phyloP scores from a whole-genome alignment of 176 grass and related monocot species.

The Triticum turgidum region DNA sequence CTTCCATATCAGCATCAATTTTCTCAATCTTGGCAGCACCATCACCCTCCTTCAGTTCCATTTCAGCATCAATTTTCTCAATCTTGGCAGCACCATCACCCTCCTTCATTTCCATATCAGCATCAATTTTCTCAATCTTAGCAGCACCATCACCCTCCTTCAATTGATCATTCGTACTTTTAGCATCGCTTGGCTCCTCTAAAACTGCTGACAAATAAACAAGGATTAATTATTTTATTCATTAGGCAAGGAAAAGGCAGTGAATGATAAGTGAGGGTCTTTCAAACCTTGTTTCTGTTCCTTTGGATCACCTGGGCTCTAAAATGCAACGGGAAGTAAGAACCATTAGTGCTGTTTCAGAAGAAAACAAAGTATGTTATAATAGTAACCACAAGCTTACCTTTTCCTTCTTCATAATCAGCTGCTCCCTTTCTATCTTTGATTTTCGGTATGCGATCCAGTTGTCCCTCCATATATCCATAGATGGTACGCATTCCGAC shows the following conservation, averaged over 20 bases:
- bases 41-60: constrained; percentile 21
- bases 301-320: constrained; percentile 64
- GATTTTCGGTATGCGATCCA: constrained; percentile 72
- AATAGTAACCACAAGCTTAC: constrained; percentile 38
- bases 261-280: constrained; percentile 7
- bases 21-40: constrained; percentile 40
- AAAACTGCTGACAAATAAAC: constrained; percentile 26
- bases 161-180: constrained; percentile 24
- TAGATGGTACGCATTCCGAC: constrained; percentile 71
- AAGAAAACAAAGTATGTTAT: neutral
- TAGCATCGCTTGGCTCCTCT: constrained; percentile 32
- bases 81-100: constrained; percentile 34
- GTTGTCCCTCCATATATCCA: constrained; percentile 73
- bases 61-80: constrained; percentile 32
- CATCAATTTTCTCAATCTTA: constrained; percentile 40
- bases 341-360: neutral
- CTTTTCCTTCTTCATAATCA: constrained; percentile 69
- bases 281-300: constrained; percentile 55
- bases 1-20: constrained; percentile 19
- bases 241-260: neutral
- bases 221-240: constrained; percentile 1
- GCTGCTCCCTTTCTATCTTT: constrained; percentile 60
- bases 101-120: constrained; percentile 28
- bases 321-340: constrained; percentile 24
- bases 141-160: constrained; percentile 26